Conservation (phyloP, 2,329 filamentous ascomycete genomes). For the Trichoderma sp. region DNA sequence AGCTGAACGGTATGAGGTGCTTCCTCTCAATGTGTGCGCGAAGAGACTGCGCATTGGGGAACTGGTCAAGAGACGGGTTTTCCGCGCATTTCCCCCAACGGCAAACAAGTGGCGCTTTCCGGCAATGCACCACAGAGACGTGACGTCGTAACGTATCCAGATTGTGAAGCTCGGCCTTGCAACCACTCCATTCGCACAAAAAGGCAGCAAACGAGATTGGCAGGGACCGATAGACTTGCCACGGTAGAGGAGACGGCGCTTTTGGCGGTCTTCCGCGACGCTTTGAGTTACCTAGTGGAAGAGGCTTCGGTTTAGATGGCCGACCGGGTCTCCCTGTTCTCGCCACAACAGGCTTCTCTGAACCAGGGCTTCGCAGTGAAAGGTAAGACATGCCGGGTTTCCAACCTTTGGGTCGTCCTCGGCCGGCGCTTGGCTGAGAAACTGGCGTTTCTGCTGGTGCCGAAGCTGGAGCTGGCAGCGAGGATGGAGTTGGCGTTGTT, state of each 20-base stretch:
- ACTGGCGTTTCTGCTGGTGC: background rate
- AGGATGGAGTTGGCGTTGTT: background rate
- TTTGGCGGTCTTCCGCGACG: slow-evolving; percentile 44
- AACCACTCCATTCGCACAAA: slow-evolving; percentile 58
- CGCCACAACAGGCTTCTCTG: slow-evolving; percentile 18
- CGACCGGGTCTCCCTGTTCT: slow-evolving; percentile 27
- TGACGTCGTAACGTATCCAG: slow-evolving; percentile 56
- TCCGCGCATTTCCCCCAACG: slow-evolving; percentile 34
- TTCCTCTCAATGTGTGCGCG: slow-evolving; percentile 49
- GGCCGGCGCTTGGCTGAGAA: slow-evolving; percentile 6
- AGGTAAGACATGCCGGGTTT: slow-evolving; percentile 32
- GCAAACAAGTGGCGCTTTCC: slow-evolving; percentile 24
- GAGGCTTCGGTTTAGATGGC: slow-evolving; percentile 30
- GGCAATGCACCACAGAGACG: slow-evolving; percentile 48
- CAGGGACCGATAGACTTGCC: slow-evolving; percentile 41
- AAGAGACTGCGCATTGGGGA: slow-evolving; percentile 40
- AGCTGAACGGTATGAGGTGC: slow-evolving; percentile 53
- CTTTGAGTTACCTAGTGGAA: slow-evolving; percentile 31
- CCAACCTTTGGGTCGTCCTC: slow-evolving; percentile 50
- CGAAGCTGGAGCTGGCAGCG: background rate
- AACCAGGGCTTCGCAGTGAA: slow-evolving; percentile 20
- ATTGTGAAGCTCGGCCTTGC: slow-evolving; percentile 60
- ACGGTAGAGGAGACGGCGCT: slow-evolving; percentile 36
- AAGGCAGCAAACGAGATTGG: slow-evolving; percentile 50
- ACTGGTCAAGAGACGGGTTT: slow-evolving; percentile 28